Percentiles rank a stretch among this genome's conserved stretches.
phyloP scores from a whole-genome alignment of 768 basidiomycete genomes.

The Lactarius sanguifluus region DNA sequence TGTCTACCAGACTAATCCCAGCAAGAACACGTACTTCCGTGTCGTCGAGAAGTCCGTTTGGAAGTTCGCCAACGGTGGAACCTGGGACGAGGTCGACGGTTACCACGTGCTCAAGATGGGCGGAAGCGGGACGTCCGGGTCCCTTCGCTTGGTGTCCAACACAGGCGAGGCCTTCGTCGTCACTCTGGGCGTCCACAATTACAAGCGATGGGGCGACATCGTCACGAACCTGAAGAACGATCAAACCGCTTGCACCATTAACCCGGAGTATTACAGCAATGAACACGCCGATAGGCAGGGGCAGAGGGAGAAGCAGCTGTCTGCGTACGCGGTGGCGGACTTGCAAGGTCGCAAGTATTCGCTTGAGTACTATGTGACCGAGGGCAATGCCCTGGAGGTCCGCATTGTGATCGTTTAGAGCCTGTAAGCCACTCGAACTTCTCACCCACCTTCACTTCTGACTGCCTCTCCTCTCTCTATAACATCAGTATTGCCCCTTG shows the following conservation, averaged over 20 bases:
- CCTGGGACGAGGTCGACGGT: slow-evolving; percentile 34
- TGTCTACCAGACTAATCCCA: slow-evolving; percentile 29
- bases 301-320: slow-evolving; percentile 10
- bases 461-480: background rate
- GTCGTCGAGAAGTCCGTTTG: slow-evolving; percentile 39
- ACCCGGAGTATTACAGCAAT: slow-evolving; percentile 13
- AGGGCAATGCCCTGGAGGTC: background rate
- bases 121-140: slow-evolving; percentile 43
- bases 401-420: background rate
- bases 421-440: background rate
- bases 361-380: background rate
- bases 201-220: slow-evolving; percentile 42
- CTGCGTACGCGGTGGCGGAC: background rate
- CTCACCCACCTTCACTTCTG: background rate
- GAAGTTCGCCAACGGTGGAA: slow-evolving; percentile 39
- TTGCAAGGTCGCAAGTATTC: background rate
- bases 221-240: slow-evolving; percentile 34
- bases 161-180: slow-evolving; percentile 38
- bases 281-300: background rate
- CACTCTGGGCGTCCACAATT: slow-evolving; percentile 42
- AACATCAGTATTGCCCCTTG: too few species aligned
- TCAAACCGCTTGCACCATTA: slow-evolving; percentile 11
- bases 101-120: slow-evolving; percentile 37
- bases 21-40: slow-evolving; percentile 31
- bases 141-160: slow-evolving; percentile 37